Evolutionary conservation across 805 yeast genomes (phyloP).

Genomic region (Pichia scutulata): DNA sequence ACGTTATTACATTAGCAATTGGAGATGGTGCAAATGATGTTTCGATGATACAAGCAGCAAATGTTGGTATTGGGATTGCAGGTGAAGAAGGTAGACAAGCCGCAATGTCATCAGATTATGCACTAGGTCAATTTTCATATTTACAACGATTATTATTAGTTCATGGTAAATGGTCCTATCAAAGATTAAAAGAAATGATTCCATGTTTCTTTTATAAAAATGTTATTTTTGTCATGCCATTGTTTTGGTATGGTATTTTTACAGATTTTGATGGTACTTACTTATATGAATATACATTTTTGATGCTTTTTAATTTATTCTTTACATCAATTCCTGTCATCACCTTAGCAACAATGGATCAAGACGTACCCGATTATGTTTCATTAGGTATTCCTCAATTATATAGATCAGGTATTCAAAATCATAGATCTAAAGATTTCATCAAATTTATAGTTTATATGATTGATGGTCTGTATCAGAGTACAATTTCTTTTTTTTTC

Average conservation of each 20-base stretch:
- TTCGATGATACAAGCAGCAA: constrained; percentile 82
- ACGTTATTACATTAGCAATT: constrained; percentile 72
- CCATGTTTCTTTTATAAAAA: constrained; percentile 76
- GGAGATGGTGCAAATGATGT: constrained; percentile 89
- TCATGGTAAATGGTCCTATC: constrained; percentile 82
- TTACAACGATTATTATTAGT: constrained; percentile 57
- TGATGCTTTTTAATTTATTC: constrained; percentile 73
- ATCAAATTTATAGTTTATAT: constrained; percentile 53
- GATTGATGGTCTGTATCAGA: constrained; percentile 66
- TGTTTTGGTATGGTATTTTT: constrained; percentile 72
- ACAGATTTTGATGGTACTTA: constrained; percentile 69
- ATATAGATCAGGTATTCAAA: constrained; percentile 53
- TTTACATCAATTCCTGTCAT: constrained; percentile 77
- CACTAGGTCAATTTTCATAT: constrained; percentile 71
- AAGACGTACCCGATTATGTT: constrained; percentile 61
- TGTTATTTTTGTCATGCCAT: constrained; percentile 61
- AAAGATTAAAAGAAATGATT: constrained; percentile 66
- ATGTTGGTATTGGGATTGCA: constrained; percentile 79
- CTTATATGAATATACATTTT: constrained; percentile 67
- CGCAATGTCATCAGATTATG: constrained; percentile 80
- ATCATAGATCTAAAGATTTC: constrained; percentile 56
- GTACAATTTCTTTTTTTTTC: constrained; percentile 60
- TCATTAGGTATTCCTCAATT: constrained; percentile 64
- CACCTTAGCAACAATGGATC: constrained; percentile 64
- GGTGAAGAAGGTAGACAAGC: constrained; percentile 87